Percentiles rank a stretch among this genome's conserved stretches.
Conservation (phyloP, 2,329 filamentous ascomycete species). For the Alternaria infectoria region DNA sequence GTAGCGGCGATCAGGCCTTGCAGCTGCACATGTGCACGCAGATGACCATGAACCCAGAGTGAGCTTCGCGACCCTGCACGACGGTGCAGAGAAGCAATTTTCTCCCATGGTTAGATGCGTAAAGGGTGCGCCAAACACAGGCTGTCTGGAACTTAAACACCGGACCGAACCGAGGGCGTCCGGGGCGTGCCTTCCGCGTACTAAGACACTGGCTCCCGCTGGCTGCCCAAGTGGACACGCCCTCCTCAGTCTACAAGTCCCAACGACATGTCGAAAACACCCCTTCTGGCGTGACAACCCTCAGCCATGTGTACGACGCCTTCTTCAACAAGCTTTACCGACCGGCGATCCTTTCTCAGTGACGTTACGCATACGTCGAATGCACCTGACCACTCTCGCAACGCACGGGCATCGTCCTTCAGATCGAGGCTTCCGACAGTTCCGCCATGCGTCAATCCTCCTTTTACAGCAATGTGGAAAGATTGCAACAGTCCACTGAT, state of each 20-base stretch:
- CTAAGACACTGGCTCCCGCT: conserved; percentile 1
- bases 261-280: background rate
- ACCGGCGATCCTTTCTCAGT: background rate
- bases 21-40: background rate
- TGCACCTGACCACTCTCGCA: background rate
- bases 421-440: background rate
- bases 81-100: background rate
- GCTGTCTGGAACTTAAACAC: background rate
- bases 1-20: background rate
- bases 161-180: conserved; percentile 10
- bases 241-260: background rate
- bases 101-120: background rate
- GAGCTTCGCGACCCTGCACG: background rate
- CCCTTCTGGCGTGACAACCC: background rate
- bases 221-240: background rate
- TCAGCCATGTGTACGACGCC: background rate
- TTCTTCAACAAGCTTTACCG: background rate
- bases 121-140: background rate
- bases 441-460: background rate
- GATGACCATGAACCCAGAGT: background rate
- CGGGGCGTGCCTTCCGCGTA: conserved; percentile 12
- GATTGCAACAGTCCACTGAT: background rate
- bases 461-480: background rate
- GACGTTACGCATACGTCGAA: background rate
- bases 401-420: background rate